Percentiles rank a stretch among this genome's conserved stretches.
These are phyloP conservation scores for Priceomyces medius DNA, from an alignment of 805 yeast species.

Conservation along the genomic window DNA sequence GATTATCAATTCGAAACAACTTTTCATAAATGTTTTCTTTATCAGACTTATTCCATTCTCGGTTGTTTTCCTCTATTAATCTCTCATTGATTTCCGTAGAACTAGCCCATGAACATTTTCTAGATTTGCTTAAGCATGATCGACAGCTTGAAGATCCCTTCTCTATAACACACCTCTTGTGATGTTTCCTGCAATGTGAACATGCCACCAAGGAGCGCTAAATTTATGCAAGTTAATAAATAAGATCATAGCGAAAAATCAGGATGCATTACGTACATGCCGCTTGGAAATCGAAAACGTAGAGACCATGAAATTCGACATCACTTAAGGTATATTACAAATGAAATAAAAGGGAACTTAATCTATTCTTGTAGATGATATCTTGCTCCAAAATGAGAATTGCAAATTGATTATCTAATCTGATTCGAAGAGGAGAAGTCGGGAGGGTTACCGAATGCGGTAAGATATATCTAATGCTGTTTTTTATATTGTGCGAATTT, in stretches of 20 bases:
- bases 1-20: slow-evolving; percentile 16
- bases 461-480: too few relatives aligned
- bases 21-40: slow-evolving; percentile 24
- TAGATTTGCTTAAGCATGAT: slow-evolving; percentile 14
- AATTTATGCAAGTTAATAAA: not conserved
- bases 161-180: slow-evolving; percentile 10
- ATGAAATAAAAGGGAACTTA: not conserved
- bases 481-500: too few relatives aligned
- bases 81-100: not conserved
- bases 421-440: too few relatives aligned
- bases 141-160: slow-evolving; percentile 8
- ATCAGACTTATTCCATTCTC: slow-evolving; percentile 10
- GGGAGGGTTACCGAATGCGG: too few relatives aligned
- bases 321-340: not conserved
- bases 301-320: slow-evolving; percentile 11
- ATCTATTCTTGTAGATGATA: too few relatives aligned
- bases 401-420: too few relatives aligned
- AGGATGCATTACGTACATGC: slow-evolving; percentile 6
- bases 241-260: not conserved
- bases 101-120: slow-evolving; percentile 5
- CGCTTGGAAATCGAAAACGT: slow-evolving; percentile 16
- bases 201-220: slow-evolving; percentile 21
- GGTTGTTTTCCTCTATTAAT: slow-evolving; percentile 8
- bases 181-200: slow-evolving; percentile 20
- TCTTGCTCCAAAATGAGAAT: too few relatives aligned